Base-by-base conservation (phyloP, 148 eudicot species). In the Simmondsia chinensis region DNA sequence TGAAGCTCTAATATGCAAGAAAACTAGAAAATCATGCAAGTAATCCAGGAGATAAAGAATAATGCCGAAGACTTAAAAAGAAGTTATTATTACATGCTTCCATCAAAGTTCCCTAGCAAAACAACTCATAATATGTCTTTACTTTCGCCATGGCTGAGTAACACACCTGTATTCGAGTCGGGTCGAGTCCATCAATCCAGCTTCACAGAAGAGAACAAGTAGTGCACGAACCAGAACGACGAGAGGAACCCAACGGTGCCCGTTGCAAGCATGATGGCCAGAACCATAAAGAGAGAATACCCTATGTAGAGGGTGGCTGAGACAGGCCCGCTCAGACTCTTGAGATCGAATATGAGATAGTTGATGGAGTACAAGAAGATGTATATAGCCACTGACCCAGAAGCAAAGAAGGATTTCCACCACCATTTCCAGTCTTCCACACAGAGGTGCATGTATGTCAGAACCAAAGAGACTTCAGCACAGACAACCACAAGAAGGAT, bases 391-490 rank as follows among this genome's bases (percentile, higher is more conserved):
- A 83, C 94, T 0, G 94, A 83, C 11, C 87, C 87, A 4, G 94
- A 83, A 50, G 94, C 83, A 54, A 83, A 83, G 70, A 79, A 83
- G 9, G 87, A 83, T 59, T 83, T 83, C 84, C 94, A 83, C 94
- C 94, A 83, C 87, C 84, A 83, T 31, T 61, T 79, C 77, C 80
- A 80, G 59, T 83, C 87, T 68, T 83, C 94, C 24, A 82, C 94
- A 23, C 94, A 82, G 9, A 82, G 79, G 43, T 78, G 86, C 94
- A 78, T 82, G 68, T 82, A 82, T 25, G 94, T 82, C 6, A 82
- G 71, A 29, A 82, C 86, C 19, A 79, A 66, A 0, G 94, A 78
- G 14, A 82, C 86, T 60, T 79, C 94, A 36, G 94, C 94, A 12
- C 86, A 82, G 6, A 82, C 94, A 4, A 76, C 84, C 30, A 83